A percentile compares a stretch with the other conserved stretches of the same genome.
phyloP scores from a whole-genome alignment of 2,329 filamentous ascomycete species.

The Lasiodiplodia citricola region DNA sequence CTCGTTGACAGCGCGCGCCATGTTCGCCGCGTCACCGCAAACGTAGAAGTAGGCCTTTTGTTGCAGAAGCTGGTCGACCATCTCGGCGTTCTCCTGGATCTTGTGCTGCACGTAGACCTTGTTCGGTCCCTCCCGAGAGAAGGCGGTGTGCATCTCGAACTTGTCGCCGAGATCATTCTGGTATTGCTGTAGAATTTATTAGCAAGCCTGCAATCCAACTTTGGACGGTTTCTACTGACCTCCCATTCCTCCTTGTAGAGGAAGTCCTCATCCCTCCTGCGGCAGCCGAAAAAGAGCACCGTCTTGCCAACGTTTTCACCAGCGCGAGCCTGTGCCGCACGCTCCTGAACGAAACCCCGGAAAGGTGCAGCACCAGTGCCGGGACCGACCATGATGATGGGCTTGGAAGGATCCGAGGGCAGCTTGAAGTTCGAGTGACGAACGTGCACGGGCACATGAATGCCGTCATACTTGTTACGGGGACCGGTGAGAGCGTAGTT shows the following conservation, averaged over 20 bases:
- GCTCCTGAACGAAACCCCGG: conserved; percentile 92
- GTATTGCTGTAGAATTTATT: conserved; percentile 67
- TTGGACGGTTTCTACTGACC: conserved; percentile 62
- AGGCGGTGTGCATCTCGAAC: conserved; percentile 89
- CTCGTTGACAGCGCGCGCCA: conserved; percentile 91
- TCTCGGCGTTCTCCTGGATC: conserved; percentile 79
- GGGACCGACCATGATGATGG: conserved; percentile 93
- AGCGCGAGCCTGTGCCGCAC: conserved; percentile 78
- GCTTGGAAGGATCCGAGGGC: conserved; percentile 91
- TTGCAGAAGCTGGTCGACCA: conserved; percentile 85
- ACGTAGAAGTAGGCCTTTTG: conserved; percentile 96
- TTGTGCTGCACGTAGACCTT: conserved; percentile 98
- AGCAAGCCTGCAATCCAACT: conserved; percentile 37
- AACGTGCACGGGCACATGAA: conserved; percentile 93
- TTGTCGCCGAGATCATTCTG: conserved; percentile 83
- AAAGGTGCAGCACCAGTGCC: conserved; percentile 97
- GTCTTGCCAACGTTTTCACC: conserved; percentile 86
- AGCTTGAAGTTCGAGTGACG: conserved; percentile 99
- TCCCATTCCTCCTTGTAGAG: conserved; percentile 91
- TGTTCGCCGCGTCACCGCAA: conserved; percentile 95
- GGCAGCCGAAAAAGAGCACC: conserved; percentile 93
- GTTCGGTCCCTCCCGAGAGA: conserved; percentile 84
- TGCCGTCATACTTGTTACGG: conserved; percentile 94
- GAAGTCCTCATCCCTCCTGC: conserved; percentile 87
- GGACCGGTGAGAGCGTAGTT: conserved; percentile 88